Percentiles rank a stretch among this genome's conserved stretches.
Evolutionary conservation across 2,329 filamentous ascomycete species (phyloP).

Genomic region (Calycina herbarum): DNA sequence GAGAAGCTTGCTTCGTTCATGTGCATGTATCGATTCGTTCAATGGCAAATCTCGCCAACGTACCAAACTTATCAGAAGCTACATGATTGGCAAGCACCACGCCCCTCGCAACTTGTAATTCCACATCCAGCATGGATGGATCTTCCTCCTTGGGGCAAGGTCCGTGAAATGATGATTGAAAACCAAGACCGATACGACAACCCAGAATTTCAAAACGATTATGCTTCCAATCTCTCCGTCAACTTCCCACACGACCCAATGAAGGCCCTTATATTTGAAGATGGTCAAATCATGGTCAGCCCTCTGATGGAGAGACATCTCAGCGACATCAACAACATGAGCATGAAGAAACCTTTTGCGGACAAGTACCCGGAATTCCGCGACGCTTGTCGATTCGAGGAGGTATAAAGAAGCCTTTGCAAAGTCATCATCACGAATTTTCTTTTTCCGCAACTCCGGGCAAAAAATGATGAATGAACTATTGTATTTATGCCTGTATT

Average conservation of each 20-base stretch:
- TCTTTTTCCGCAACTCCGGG: constrained; percentile 3
- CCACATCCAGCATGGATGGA: constrained; percentile 37
- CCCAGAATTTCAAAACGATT: constrained; percentile 33
- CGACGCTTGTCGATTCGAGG: constrained; percentile 35
- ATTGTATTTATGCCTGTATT: constrained; percentile 1
- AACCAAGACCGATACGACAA: constrained; percentile 34
- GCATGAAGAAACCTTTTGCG: constrained; percentile 35
- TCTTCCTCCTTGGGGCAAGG: constrained; percentile 34
- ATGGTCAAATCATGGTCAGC: constrained; percentile 30
- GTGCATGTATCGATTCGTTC: constrained; percentile 36
- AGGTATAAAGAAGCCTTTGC: constrained; percentile 20
- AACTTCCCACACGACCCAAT: constrained; percentile 33
- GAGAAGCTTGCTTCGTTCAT: constrained; percentile 36
- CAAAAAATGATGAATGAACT: not conserved
- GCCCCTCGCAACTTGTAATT: constrained; percentile 27
- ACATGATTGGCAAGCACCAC: constrained; percentile 34
- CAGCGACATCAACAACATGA: constrained; percentile 30
- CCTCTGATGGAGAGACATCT: constrained; percentile 31
- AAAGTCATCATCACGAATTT: not conserved
- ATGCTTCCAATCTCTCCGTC: constrained; percentile 30
- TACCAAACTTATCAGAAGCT: constrained; percentile 29
- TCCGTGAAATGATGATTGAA: constrained; percentile 33
- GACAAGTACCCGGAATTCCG: constrained; percentile 36
- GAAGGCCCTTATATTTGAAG: constrained; percentile 31
- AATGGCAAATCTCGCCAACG: constrained; percentile 35